phyloP scores from a whole-genome alignment of 345 rosid species.

The Angophora floribunda region DNA sequence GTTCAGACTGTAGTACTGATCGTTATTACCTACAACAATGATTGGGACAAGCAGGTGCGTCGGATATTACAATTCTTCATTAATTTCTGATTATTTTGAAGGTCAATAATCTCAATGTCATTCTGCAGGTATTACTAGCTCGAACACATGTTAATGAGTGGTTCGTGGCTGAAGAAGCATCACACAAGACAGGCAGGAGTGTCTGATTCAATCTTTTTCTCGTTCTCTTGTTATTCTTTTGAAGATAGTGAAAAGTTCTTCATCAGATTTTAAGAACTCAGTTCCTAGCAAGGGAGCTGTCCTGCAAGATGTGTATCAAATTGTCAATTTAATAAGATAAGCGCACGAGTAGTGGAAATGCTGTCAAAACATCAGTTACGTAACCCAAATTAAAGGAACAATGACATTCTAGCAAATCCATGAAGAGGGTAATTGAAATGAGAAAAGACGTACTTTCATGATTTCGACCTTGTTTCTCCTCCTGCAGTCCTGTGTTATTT shows the following conservation, averaged over 20 bases:
- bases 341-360: not conserved
- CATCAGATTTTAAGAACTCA: not conserved
- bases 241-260: not conserved
- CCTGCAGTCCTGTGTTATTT: not conserved
- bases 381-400: not conserved
- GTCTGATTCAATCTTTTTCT: not conserved
- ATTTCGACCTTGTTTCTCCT: not conserved
- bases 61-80: not conserved
- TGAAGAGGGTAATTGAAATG: not conserved
- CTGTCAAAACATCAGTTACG: not conserved
- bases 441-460: not conserved
- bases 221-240: not conserved
- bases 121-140: not conserved
- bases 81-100: not conserved
- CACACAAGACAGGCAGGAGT: not conserved
- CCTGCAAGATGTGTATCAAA: not conserved
- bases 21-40: slow-evolving; percentile 46
- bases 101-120: not conserved
- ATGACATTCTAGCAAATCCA: not conserved
- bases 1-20: slow-evolving; percentile 51
- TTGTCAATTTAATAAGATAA: not conserved
- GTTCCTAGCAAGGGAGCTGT: not conserved
- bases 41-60: slow-evolving; percentile 74
- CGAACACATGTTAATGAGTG: not conserved
- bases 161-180: not conserved